Percentiles rank a stretch among this genome's conserved stretches.
Conservation (phyloP, 106 monocot genomes). For the Alisma plantagoaquatica region DNA sequence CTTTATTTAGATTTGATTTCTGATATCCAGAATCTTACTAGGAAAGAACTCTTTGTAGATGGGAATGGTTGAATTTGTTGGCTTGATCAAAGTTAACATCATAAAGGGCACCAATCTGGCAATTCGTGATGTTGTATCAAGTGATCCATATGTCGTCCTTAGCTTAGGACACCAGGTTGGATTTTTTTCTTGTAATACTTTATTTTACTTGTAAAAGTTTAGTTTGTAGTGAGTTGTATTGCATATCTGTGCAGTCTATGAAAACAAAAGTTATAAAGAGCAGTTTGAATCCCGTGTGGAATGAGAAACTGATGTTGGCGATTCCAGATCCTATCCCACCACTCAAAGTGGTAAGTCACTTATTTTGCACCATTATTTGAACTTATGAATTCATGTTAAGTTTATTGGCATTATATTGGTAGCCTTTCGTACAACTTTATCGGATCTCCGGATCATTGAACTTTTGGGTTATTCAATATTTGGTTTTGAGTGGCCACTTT, state of each 20-base stretch:
- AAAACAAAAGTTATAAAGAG: conserved; percentile 88
- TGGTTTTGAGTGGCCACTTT: too few species aligned
- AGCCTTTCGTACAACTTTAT: too few species aligned
- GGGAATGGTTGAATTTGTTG: conserved; percentile 95
- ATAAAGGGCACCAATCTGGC: conserved; percentile 81
- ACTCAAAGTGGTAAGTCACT: conserved; percentile 60
- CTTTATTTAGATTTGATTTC: background rate
- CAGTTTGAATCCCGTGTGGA: conserved; percentile 90
- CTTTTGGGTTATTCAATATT: too few species aligned
- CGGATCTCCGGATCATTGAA: too few species aligned
- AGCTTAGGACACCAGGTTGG: conserved; percentile 79
- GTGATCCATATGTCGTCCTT: conserved; percentile 89
- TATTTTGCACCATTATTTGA: background rate
- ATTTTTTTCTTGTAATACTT: background rate
- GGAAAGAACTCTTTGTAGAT: conserved; percentile 23
- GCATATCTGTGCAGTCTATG: conserved; percentile 51
- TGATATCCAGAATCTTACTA: background rate
- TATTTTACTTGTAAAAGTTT: background rate
- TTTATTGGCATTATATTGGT: too few species aligned
- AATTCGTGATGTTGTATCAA: conserved; percentile 74
- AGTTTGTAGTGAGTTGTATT: background rate
- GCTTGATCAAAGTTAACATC: conserved; percentile 72
- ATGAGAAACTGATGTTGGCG: conserved; percentile 74
- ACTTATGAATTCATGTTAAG: too few species aligned
- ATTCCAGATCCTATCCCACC: conserved; percentile 81